phyloP scores from a whole-genome alignment of 805 yeast species.

The Yueomyces sinensis region DNA sequence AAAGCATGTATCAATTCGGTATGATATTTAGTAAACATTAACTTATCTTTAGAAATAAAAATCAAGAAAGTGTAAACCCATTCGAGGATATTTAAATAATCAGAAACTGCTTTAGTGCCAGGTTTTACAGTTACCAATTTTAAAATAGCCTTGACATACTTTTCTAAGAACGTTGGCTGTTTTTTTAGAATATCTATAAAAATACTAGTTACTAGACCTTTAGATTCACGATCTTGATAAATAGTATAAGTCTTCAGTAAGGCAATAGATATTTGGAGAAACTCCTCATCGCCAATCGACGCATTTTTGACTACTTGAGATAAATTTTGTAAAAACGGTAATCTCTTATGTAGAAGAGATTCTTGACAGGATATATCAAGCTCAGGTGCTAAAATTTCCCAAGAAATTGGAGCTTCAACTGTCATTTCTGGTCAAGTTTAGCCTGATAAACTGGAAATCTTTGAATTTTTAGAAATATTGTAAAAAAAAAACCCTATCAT shows the following conservation, averaged over 20 bases:
- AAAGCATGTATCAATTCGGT: slow-evolving; percentile 31
- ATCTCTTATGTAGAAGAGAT: slow-evolving; percentile 14
- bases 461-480: too few species aligned
- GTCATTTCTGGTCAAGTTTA: neutral
- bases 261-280: slow-evolving; percentile 20
- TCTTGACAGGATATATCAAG: slow-evolving; percentile 11
- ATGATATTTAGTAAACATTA: slow-evolving; percentile 18
- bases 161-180: slow-evolving; percentile 24
- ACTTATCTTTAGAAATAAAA: slow-evolving; percentile 10
- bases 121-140: slow-evolving; percentile 20
- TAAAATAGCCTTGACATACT: slow-evolving; percentile 29
- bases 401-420: slow-evolving; percentile 1
- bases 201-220: slow-evolving; percentile 28
- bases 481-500: too few species aligned
- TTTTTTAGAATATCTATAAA: slow-evolving; percentile 26
- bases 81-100: slow-evolving; percentile 40
- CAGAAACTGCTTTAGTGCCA: slow-evolving; percentile 39
- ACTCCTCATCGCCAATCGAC: slow-evolving; percentile 10
- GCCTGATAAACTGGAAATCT: too few species aligned
- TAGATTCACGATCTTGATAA: slow-evolving; percentile 39
- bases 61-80: slow-evolving; percentile 37
- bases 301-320: slow-evolving; percentile 8
- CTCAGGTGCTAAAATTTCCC: slow-evolving; percentile 15
- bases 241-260: slow-evolving; percentile 36
- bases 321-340: slow-evolving; percentile 17